phyloP scores from a whole-genome alignment of 2,329 filamentous ascomycete genomes.

The Sclerotinia spermophila region DNA sequence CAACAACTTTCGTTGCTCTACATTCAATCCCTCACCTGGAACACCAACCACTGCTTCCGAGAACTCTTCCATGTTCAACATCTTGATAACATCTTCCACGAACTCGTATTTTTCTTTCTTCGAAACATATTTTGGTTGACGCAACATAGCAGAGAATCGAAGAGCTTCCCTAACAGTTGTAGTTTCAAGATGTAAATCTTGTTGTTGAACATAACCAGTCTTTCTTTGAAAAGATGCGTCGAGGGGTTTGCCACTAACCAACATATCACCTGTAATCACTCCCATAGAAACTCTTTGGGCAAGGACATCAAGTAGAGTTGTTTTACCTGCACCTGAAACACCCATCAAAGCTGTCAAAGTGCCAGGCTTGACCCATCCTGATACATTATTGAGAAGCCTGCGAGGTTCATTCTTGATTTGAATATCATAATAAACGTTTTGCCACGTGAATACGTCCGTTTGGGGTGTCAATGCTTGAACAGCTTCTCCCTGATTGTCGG shows the following conservation, averaged over 20 bases:
- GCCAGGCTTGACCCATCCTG: constrained; percentile 71
- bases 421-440: constrained; percentile 66
- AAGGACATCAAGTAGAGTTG: constrained; percentile 77
- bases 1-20: constrained; percentile 69
- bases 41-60: constrained; percentile 90
- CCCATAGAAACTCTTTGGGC: constrained; percentile 82
- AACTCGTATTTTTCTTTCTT: constrained; percentile 79
- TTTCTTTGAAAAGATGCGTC: constrained; percentile 78
- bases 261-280: constrained; percentile 81
- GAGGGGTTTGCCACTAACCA: constrained; percentile 32
- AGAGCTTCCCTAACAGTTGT: constrained; percentile 76
- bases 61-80: constrained; percentile 87
- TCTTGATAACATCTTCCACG: constrained; percentile 86
- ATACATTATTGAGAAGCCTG: constrained; percentile 64
- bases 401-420: constrained; percentile 63
- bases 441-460: constrained; percentile 37
- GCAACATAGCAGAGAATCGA: constrained; percentile 79
- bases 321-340: constrained; percentile 78
- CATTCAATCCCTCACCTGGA: constrained; percentile 79
- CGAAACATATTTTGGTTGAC: constrained; percentile 72
- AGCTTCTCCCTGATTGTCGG: constrained; percentile 27
- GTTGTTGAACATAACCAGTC: constrained; percentile 89
- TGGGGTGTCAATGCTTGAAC: constrained; percentile 32
- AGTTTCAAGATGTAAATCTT: constrained; percentile 83
- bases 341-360: constrained; percentile 69